Evolutionary conservation across 139 green algal species (phyloP), one percentile per base, ranked within the genome.

Genomic region (Picocystis salinarum): DNA sequence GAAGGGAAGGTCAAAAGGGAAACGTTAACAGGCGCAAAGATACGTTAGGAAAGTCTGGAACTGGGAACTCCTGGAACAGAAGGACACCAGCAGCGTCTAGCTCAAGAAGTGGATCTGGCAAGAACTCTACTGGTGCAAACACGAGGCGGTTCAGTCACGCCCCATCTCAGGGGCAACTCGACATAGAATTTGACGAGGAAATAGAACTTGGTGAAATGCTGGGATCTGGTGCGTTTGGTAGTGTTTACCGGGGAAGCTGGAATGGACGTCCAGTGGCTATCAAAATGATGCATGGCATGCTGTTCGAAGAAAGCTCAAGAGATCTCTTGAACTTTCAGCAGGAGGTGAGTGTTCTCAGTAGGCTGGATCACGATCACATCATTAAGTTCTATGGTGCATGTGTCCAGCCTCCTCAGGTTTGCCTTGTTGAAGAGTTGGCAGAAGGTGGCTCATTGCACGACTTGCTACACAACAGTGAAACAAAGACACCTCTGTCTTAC

Each of bases 351-450:
- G 47, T 71, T 11, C 62, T 67, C 9, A 58, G 41, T 6, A 40
- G 65, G 29, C 27, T 79, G 54, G 41, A 67, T 37, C 46, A 75
- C 40, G 51, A 48, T 1, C 53, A 60, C 50, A 66, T 75, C 22
- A 33, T 75, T 0, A 42, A 42, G 22, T 70, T 75, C 39, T 39
- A 64, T 26, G 66, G 66, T 17, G 66, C 61, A 9, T 71, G 48
- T 39, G 45, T 75, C 23, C 52, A 53, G 1, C 68, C 65, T 0
- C 73, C 73, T 23, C 53, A 75, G 20, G 44, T 74, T 17, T 76
- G 68, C 23, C 56, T 90, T 7, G 74, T 90, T 24, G 88, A 89
- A 77, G 77, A 90, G 64, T 56, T 90, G 12, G 48, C 69, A 10
- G 59, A 77, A 46, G 69, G 64, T 1, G 76, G 76, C 28, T 78